Base-by-base conservation (phyloP, 2,329 filamentous ascomycete species). In the Aspergillus melleus region DNA sequence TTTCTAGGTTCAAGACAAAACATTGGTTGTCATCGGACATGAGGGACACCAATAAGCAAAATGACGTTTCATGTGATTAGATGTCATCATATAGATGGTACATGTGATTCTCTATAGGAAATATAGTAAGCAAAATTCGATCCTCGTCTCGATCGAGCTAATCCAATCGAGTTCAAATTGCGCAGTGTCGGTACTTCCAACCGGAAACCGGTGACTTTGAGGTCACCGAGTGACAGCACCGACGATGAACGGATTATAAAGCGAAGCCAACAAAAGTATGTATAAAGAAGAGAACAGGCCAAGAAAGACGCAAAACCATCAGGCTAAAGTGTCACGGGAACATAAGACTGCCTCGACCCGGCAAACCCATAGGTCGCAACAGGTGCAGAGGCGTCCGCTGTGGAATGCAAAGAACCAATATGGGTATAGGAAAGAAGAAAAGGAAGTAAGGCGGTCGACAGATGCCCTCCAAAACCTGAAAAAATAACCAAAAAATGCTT, bases 261-360 rank as follows among this genome's bases (percentile, higher is more conserved):
- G 49, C 8, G 42, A 32, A 46, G 32, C 36, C 32, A 60, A 24
- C 26, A 58, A 63, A 42, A 64, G 55, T 64, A 68, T 67, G 66
- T 67, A 66, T 60, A 64, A 36, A 61, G 61, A 66, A 63, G 47
- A 55, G 19, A 61, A 63, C 44, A 22, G 58, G n/a, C 22, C 30
- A 42, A 55, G 56, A 47, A 54, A 57, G 54, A 59, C 26, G 47
- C 30, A 49, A 53, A 54, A 32, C 16, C 49, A 61, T 29, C 54
- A 44, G 42, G 64, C 62, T 64, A 56, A 60, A 63, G 53, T 54
- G 57, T 55, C 56, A 53, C 58, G 55, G 19, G 44, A 24, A 47
- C 19, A 14, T 47, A 47, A 42, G 44, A 22, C 6, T 12, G 44
- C 20, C 19, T 47, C 44, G 22, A 20, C 44, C 19, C 44, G 19